Evolutionary conservation across 768 basidiomycete species (phyloP).

Genomic region (Hypholoma sublateritium): DNA sequence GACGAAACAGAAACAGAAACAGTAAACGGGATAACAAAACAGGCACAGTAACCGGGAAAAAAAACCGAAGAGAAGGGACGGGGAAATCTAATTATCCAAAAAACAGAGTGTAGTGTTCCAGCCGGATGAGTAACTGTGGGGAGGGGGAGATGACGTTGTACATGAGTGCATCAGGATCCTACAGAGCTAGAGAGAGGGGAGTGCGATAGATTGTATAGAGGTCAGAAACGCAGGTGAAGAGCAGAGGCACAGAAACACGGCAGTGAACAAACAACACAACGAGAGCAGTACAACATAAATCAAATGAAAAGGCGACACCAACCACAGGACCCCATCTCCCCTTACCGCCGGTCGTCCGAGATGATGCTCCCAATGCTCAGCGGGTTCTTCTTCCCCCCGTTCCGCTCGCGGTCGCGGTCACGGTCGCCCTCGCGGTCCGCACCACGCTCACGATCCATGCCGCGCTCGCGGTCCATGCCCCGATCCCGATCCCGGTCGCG

Average conservation of each 20-base stretch:
- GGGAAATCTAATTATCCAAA: not conserved
- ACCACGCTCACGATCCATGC: slow-evolving; percentile 9
- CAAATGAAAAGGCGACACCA: not conserved
- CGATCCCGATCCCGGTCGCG: slow-evolving; percentile 6
- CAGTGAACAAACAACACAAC: not conserved
- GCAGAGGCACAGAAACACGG: not conserved
- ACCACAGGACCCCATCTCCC: not conserved
- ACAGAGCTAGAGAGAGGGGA: not conserved
- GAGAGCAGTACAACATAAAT: not conserved
- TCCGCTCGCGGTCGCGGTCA: slow-evolving; percentile 12
- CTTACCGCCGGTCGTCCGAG: slow-evolving; percentile 43
- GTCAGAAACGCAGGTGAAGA: not conserved
- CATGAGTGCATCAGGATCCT: not conserved
- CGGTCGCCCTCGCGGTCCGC: slow-evolving; percentile 17
- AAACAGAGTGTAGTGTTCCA: not conserved
- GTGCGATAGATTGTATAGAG: not conserved
- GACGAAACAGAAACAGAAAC: not conserved
- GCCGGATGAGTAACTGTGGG: too few species aligned
- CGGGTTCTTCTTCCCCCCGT: slow-evolving; percentile 55
- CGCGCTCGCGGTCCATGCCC: not conserved
- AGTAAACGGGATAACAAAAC: not conserved
- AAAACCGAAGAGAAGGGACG: not conserved
- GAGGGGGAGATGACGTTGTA: not conserved
- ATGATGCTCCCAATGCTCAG: slow-evolving; percentile 74
- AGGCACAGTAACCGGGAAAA: not conserved